Evolutionary conservation across 2,329 filamentous ascomycete species (phyloP).

Genomic region (Rasamsonia emersonii): DNA sequence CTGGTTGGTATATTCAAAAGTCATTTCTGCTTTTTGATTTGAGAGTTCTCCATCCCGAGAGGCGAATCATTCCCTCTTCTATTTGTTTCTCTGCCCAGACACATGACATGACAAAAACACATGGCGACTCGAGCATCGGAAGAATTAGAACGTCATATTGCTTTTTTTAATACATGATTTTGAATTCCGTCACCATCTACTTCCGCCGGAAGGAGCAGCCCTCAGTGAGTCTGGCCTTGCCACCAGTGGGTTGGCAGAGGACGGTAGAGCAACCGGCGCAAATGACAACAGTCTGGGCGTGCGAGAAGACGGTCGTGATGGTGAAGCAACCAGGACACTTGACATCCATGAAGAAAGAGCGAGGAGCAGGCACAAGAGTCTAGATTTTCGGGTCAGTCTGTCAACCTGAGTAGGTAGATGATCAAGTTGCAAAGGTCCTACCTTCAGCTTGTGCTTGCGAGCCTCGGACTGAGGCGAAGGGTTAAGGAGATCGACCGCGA

Average conservation of each 20-base stretch:
- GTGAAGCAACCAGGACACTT: constrained; percentile 99
- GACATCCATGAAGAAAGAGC: constrained; percentile 99
- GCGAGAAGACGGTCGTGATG: constrained; percentile 99
- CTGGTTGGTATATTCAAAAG: constrained; percentile 43
- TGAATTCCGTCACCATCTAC: constrained; percentile 52
- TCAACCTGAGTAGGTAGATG: too few relatives aligned
- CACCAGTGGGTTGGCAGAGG: constrained; percentile 98
- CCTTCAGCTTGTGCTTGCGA: constrained; percentile 99
- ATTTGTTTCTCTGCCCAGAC: constrained; percentile 29
- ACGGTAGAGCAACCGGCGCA: constrained; percentile 99
- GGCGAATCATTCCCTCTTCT: constrained; percentile 40
- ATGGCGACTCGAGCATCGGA: constrained; percentile 15
- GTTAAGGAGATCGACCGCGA: constrained; percentile 99
- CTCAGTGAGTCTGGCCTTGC: constrained; percentile 97
- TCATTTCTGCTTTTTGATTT: constrained; percentile 1
- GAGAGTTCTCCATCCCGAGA: constrained; percentile 25
- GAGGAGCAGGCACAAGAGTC: constrained; percentile 90
- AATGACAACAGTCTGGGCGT: constrained; percentile 99
- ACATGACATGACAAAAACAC: constrained; percentile 5
- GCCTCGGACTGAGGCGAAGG: constrained; percentile 94
- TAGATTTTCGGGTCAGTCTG: constrained; percentile 26
- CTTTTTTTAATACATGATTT: constrained; percentile 16
- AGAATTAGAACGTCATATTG: constrained; percentile 28
- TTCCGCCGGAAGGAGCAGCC: constrained; percentile 99
- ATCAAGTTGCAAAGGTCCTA: too few relatives aligned